phyloP scores from a whole-genome alignment of 2,329 filamentous ascomycete genomes.

The Trichoderma brevicompactum region DNA sequence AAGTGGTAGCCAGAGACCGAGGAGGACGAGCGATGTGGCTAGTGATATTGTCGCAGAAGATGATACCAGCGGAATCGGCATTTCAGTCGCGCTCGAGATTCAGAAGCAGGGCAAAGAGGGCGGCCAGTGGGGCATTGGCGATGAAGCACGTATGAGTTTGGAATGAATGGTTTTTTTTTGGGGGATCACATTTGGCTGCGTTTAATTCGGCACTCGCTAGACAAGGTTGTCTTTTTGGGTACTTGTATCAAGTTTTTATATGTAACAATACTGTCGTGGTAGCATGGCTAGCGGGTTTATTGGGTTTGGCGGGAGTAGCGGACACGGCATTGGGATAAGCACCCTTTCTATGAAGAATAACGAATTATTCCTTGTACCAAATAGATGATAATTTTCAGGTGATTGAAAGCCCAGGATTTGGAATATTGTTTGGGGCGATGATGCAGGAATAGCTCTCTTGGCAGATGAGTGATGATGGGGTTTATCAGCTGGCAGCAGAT shows the following conservation, averaged over 20 bases:
- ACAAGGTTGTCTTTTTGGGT: background rate
- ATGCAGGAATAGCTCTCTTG: background rate
- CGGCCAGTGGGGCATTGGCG: slow-evolving; percentile 76
- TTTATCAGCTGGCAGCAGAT: background rate
- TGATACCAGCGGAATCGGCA: slow-evolving; percentile 47
- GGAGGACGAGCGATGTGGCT: slow-evolving; percentile 49
- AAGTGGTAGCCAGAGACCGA: slow-evolving; percentile 43
- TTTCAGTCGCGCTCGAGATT: slow-evolving; percentile 56
- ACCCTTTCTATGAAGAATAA: slow-evolving; percentile 10
- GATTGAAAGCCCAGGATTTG: background rate
- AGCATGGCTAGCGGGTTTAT: slow-evolving; percentile 22
- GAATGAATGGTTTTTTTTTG: slow-evolving; percentile 56
- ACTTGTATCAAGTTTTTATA: background rate
- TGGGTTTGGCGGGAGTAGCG: slow-evolving; percentile 11
- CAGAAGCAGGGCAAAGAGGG: slow-evolving; percentile 59
- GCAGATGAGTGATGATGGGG: background rate
- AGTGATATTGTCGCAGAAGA: slow-evolving; percentile 50
- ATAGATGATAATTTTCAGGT: background rate
- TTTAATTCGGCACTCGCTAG: background rate
- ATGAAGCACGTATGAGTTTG: slow-evolving; percentile 82
- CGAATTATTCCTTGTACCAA: slow-evolving; percentile 9
- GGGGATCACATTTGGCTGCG: background rate
- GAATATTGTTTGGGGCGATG: background rate
- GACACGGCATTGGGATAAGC: slow-evolving; percentile 5
- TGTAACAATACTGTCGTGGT: slow-evolving; percentile 16